Evolutionary conservation across 768 basidiomycete genomes (phyloP), one percentile per base, ranked within the genome.

Genomic region (Candolleomyces aberdarensis): DNA sequence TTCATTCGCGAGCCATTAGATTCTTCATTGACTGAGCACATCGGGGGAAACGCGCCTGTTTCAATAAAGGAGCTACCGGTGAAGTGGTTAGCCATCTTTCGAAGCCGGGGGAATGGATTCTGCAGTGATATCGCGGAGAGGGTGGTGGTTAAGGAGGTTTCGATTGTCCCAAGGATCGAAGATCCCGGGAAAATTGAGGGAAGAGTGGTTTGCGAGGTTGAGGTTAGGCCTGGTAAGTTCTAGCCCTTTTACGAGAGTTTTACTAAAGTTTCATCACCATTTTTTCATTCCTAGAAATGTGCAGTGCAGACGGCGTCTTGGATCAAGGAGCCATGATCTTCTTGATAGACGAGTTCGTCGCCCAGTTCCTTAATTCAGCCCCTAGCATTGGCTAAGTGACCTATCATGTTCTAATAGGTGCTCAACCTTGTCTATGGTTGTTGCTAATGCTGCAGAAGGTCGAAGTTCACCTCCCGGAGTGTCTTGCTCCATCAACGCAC

Each of bases 281-380:
- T 58, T n/a, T 57, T 49, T 5, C 44, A 14, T 43, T 11, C 31
- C 8, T 59, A 84, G 83, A 83, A 40, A 81, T 83, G 78, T 67
- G 82, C 41, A 76, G 78, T 50, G 40, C 53, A 7, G 53, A 46
- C 5, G 81, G 76, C 0, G 69, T 65, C 4, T 60, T 83, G 63
- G 73, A 80, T 46, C 72, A 78, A 17, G 81, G 77, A 6, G 82
- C 80, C 58, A 66, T 74, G 17, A 62, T 74, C 3, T 76, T 76
- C 58, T 61, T 85, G 26, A 76, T 84, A 40, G 84, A 85, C 63
- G 71, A 82, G 82, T 82, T 58, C 41, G 78, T 61, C 40, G 32
- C 17, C 48, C n/a, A 53, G 2, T 14, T 20, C 3, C 31, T 62
- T 19, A 20, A 56, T 39, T 9, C 40, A 1, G n/a, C 51, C 57